Evolutionary conservation across 2,329 filamentous ascomycete genomes (phyloP), one percentile per base, ranked within the genome.

Genomic region (Botrytis pseudocinerea): DNA sequence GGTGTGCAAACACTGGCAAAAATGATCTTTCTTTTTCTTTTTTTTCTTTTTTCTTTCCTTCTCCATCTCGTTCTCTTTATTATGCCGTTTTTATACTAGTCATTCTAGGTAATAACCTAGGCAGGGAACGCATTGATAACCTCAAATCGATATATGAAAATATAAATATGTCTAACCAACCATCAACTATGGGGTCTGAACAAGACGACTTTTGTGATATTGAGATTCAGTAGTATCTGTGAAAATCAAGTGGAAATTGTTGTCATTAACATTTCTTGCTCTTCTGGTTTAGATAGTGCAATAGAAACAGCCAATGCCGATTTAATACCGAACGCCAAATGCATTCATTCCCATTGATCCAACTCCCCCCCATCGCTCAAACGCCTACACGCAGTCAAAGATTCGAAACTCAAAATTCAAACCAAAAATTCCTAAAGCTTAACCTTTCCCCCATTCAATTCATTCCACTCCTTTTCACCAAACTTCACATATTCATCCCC

Each of bases 401-500:
- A 16, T 14, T 7, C 35, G 2, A 25, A 28, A 40, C 7, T 32
- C 35, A 18, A 14, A n/a, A 51, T 10, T 9, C 28, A 3, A 38
- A 16, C 9, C 9, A 48, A 28, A 32, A 2, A 1, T n/a, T 16
- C n/a, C 73, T 73, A 80, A 51, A 80, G 71, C 69, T 74, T 95
- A 32, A 93, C 91, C 74, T 86, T 85, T 0, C 93, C 93, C 1
- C 83, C 88, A 54, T 87, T 87, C 76, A 97, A 80, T 72, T 84
- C 85, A 54, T 87, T 84, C 93, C 93, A 97, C 62, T 97, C 91
- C 72, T 82, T 83, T 75, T 86, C 82, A 1, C 82, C 83, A 82
- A 97, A 97, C 12, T 83, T 86, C 44, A 90, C 87, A 81, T 97
- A 97, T 0, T 84, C 85, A 38, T 88, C 87, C 0, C 85, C 86